Evolutionary conservation across 192 early-diverging fungal genomes (phyloP).

Genomic region (Coemansia sp.): DNA sequence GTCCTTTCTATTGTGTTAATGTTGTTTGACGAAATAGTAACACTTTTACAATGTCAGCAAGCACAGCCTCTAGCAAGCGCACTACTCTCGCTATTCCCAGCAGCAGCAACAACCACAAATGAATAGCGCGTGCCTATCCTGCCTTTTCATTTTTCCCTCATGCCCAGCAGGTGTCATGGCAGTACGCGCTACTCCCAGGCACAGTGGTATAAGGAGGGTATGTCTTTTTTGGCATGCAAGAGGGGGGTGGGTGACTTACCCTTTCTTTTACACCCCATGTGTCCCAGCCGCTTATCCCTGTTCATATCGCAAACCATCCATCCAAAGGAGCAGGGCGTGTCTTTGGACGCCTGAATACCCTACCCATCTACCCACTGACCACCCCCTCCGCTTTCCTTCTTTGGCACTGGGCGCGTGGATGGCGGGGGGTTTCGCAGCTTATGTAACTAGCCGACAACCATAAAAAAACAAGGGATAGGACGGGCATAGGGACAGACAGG

Average conservation of each 20-base stretch:
- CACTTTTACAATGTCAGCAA: not conserved
- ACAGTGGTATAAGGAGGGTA: not conserved
- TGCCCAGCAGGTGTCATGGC: not conserved
- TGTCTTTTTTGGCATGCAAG: not conserved
- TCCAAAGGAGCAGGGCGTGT: slow-evolving; percentile 1
- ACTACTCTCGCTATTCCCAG: not conserved
- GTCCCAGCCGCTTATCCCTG: not conserved
- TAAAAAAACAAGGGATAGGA: not conserved
- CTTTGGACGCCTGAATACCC: slow-evolving; percentile 1
- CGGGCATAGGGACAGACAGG: slow-evolving; percentile 2
- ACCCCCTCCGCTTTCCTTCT: slow-evolving; percentile 4
- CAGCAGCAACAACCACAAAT: not conserved
- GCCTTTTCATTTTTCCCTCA: not conserved
- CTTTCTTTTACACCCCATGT: not conserved
- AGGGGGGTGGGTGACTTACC: slow-evolving; percentile 1
- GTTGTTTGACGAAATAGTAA: not conserved
- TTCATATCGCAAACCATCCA: not conserved
- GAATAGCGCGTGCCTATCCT: not conserved
- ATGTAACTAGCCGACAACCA: not conserved
- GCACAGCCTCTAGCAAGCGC: not conserved
- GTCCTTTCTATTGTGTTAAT: not conserved
- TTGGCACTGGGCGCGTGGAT: slow-evolving; percentile 1
- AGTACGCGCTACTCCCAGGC: not conserved
- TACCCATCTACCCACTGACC: not conserved
- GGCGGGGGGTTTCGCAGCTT: not conserved